A percentile compares a stretch with the other conserved stretches of the same genome.
Conservation (phyloP, 1,284 basidiomycete species). For the Sporisorium iseilematis-ciliati region DNA sequence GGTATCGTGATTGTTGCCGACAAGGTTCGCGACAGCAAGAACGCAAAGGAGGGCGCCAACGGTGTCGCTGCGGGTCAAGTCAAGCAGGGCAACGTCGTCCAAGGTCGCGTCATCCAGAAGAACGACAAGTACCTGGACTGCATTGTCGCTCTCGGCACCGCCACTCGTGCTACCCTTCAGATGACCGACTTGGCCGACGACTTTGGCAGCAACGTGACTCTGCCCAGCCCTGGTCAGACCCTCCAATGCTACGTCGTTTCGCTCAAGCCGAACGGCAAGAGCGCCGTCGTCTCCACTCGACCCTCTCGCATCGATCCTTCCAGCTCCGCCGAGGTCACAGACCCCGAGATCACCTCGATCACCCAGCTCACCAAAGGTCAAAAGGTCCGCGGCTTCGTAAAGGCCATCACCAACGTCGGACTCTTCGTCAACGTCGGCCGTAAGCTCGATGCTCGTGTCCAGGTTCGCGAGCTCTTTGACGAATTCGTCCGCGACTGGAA, state of each 20-base stretch:
- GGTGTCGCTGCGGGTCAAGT: conserved; percentile 18
- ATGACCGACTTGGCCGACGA: conserved; percentile 83
- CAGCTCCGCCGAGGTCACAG: conserved; percentile 15
- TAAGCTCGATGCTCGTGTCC: conserved; percentile 86
- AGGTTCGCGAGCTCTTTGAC: conserved; percentile 83
- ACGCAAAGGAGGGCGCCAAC: conserved; percentile 8
- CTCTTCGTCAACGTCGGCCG: conserved; percentile 90
- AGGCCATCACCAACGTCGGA: conserved; percentile 82
- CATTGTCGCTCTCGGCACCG: conserved; percentile 41
- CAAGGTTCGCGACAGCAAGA: conserved; percentile 39
- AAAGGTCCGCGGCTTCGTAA: conserved; percentile 85
- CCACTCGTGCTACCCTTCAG: conserved; percentile 53
- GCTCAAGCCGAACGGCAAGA: conserved; percentile 72
- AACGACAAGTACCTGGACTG: conserved; percentile 51
- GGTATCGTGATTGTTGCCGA: conserved; percentile 78
- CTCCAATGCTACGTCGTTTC: conserved; percentile 79
- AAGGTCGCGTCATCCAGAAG: conserved; percentile 44
- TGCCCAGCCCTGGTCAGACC: conserved; percentile 78
- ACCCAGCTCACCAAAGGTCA: conserved; percentile 77
- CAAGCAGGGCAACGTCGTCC: conserved; percentile 42
- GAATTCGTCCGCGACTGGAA: conserved; percentile 96
- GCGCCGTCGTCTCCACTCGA: conserved; percentile 36
- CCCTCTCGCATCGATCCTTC: conserved; percentile 35
- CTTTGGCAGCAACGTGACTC: conserved; percentile 73
- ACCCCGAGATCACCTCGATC: conserved; percentile 72